These are phyloP conservation scores for Clarireedia paspali DNA, from an alignment of 2,329 filamentous ascomycete genomes.

Conservation along the genomic window DNA sequence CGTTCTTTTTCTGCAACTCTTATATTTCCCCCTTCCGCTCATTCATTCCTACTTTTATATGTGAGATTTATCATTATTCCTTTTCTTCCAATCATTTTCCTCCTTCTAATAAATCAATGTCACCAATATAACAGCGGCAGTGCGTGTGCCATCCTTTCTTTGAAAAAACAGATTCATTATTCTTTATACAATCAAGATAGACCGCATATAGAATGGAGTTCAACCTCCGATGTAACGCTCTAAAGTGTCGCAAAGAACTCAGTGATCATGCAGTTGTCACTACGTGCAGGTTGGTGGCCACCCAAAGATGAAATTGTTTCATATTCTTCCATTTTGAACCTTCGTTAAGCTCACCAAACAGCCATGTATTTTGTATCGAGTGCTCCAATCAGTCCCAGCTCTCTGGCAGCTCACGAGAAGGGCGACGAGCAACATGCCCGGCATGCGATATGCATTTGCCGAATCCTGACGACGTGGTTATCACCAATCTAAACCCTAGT, in stretches of 20 bases:
- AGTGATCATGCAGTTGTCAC: conserved; percentile 72
- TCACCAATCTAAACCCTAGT: conserved; percentile 64
- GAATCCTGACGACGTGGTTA: conserved; percentile 67
- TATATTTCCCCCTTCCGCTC: too few relatives aligned
- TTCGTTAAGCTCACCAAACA: conserved; percentile 29
- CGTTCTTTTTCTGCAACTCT: too few relatives aligned
- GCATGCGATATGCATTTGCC: conserved; percentile 63
- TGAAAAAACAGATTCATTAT: not conserved
- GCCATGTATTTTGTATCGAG: conserved; percentile 76
- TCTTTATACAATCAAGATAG: not conserved
- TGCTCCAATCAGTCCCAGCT: conserved; percentile 64
- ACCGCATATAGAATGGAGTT: conserved; percentile 56
- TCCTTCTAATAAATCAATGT: too few relatives aligned
- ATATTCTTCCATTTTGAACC: not conserved
- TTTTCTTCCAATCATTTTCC: too few relatives aligned
- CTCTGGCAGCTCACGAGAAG: conserved; percentile 37
- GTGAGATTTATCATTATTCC: too few relatives aligned
- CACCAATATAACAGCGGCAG: too few relatives aligned
- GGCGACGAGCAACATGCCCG: conserved; percentile 55
- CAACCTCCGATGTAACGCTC: conserved; percentile 67
- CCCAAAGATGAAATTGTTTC: not conserved
- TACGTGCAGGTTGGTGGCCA: conserved; percentile 64
- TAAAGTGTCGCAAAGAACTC: conserved; percentile 66
- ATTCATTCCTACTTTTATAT: too few relatives aligned
- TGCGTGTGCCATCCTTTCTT: too few relatives aligned